phyloP scores from a whole-genome alignment of 2,329 filamentous ascomycete genomes.

The Fusarium irregulare region DNA sequence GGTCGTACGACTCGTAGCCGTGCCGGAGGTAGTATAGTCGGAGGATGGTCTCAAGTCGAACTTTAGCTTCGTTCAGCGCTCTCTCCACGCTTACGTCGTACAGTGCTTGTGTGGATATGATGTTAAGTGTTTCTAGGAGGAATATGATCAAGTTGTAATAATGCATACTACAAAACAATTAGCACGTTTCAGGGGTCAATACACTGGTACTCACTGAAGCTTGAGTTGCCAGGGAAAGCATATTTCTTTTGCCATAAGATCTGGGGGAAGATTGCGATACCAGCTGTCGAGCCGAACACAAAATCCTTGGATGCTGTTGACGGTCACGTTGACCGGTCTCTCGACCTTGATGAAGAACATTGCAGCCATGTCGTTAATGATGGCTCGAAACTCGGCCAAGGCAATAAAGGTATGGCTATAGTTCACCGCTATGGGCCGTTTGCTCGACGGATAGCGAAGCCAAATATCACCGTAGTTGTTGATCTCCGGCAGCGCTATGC shows the following conservation, averaged over 20 bases:
- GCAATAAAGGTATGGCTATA: neutral
- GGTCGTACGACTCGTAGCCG: neutral
- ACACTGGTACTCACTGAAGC: neutral
- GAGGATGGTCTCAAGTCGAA: neutral
- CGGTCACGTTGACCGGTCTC: accelerated
- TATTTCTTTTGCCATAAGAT: neutral
- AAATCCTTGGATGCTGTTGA: neutral
- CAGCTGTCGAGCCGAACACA: neutral
- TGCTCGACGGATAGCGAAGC: neutral
- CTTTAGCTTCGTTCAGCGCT: neutral
- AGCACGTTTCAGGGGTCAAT: accelerated
- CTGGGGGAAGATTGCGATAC: neutral
- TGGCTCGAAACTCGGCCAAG: neutral
- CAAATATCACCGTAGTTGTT: neutral
- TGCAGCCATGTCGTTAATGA: neutral
- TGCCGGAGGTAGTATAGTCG: neutral
- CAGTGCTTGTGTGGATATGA: neutral
- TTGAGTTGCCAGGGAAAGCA: conserved; percentile 4
- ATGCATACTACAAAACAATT: neutral
- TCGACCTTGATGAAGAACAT: neutral
- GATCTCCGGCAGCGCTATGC: accelerated
- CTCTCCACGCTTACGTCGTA: neutral
- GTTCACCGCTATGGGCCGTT: neutral
- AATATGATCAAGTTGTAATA: neutral
- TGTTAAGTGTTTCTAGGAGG: neutral